Conservation (phyloP, 2,329 filamentous ascomycete species). For the Botrytis fragariae region DNA sequence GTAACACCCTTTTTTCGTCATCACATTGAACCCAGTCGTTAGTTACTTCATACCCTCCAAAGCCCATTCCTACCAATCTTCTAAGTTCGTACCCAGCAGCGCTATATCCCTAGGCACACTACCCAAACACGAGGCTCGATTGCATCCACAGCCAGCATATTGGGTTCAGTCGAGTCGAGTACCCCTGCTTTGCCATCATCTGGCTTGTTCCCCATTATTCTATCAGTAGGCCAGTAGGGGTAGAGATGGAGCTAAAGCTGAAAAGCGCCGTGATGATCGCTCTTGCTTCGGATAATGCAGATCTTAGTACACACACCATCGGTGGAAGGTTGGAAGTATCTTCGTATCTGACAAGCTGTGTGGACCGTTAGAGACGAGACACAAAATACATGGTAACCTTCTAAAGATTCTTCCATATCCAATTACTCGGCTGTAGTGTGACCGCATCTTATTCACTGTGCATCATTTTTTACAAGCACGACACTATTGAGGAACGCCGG, state of each 20-base stretch:
- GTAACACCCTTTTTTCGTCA: neutral
- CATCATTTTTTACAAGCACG: neutral
- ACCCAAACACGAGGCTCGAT: conserved; percentile 22
- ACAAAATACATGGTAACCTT: conserved; percentile 23
- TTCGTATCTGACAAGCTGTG: conserved; percentile 32
- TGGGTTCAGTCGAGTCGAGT: conserved; percentile 32
- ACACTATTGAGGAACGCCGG: neutral
- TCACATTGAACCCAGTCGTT: neutral
- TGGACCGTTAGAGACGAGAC: neutral
- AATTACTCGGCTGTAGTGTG: conserved; percentile 12
- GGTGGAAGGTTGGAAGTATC: conserved; percentile 19
- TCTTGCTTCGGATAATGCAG: conserved; percentile 36
- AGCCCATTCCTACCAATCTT: neutral
- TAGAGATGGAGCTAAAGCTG: conserved; percentile 30
- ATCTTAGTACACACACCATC: conserved; percentile 23
- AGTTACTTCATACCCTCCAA: neutral
- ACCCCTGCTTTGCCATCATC: conserved; percentile 27
- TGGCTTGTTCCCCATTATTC: conserved; percentile 28
- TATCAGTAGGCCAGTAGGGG: conserved; percentile 16
- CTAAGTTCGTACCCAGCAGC: neutral
- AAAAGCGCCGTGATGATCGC: conserved; percentile 37
- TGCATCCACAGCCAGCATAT: conserved; percentile 29
- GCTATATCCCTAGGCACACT: conserved; percentile 30
- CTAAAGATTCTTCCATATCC: conserved; percentile 14
- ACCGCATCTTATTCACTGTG: conserved; percentile 9